Conservation (phyloP, 2,329 filamentous ascomycete species). For the Ciborinia camelliae region DNA sequence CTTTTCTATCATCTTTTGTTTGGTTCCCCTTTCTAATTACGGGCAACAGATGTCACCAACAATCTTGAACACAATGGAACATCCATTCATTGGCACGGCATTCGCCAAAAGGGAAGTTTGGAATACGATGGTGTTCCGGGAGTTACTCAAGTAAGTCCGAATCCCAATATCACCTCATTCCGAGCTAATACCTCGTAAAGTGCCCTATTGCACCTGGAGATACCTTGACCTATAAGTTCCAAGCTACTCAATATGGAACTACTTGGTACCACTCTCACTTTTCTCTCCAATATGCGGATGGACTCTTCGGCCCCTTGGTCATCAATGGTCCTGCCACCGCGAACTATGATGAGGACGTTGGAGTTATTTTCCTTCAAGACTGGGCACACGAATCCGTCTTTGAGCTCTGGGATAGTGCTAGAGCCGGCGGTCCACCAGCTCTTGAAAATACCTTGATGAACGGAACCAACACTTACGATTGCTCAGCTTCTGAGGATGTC, state of each 20-base stretch:
- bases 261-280: slow-evolving; percentile 38
- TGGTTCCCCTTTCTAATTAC: not conserved
- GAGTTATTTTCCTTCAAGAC: slow-evolving; percentile 33
- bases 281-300: slow-evolving; percentile 39
- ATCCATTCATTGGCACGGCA: slow-evolving; percentile 51
- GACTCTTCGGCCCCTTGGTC: slow-evolving; percentile 56
- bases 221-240: slow-evolving; percentile 41
- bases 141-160: slow-evolving; percentile 45
- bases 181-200: no score
- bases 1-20: not conserved
- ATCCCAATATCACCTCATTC: no score
- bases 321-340: slow-evolving; percentile 56
- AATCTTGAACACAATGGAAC: slow-evolving; percentile 44
- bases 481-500: slow-evolving; percentile 26
- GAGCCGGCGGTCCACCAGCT: slow-evolving; percentile 27
- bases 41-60: slow-evolving; percentile 36
- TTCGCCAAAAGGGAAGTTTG: slow-evolving; percentile 43
- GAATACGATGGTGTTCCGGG: slow-evolving; percentile 42
- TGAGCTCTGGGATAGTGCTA: slow-evolving; percentile 31
- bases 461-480: slow-evolving; percentile 33
- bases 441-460: slow-evolving; percentile 36
- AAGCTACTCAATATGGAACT: slow-evolving; percentile 35
- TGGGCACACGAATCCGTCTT: slow-evolving; percentile 34
- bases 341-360: slow-evolving; percentile 52
- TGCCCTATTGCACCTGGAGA: slow-evolving; percentile 63